Evolutionary conservation across 1,284 basidiomycete species (phyloP), one percentile per base, ranked within the genome.

Genomic region (Inonotus hispidus): DNA sequence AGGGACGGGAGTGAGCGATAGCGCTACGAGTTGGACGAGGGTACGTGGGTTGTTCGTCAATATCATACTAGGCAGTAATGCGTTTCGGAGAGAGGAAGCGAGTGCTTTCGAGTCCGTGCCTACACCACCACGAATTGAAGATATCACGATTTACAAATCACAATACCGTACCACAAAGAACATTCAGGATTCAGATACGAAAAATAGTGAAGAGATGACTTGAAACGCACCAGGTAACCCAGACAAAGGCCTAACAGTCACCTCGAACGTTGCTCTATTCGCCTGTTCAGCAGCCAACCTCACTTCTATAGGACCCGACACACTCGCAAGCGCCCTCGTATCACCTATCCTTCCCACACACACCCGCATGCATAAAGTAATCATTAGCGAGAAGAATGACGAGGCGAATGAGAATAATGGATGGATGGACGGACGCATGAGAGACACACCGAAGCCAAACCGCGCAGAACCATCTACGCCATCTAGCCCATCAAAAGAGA

Each of bases 231-330:
- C 84, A 1, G 90, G 78, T 8, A 90, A 75, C 49, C 81, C 79
- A 21, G 83, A 77, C 14, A 90, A 73, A 0, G 90, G 89, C 6
- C 89, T 81, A 16, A 89, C 76, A 46, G 76, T 72, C 53, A 92
- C 82, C 67, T 92, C 90, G 64, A 92, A 80, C 0, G 86, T 84
- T 0, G 88, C 82, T 61, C 81, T 82, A n/a, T 84, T 84, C 5
- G 90, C 81, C 46, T 82, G 77, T 73, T 92, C 90, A 16, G 79
- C 71, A 1, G 82, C 79, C 10, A 83, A 74, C 19, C 87, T 78
- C 55, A 86, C 84, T 64, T 90, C 84, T 47, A 90, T 84, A n/a
- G 90, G 90, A 0, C 90, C 89, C 8, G 88, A 88, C 32, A 90
- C 71, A 5, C 88, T 90, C 6, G 85, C 82, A 27, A 91, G 71